Evolutionary conservation across 2,329 filamentous ascomycete genomes (phyloP), one percentile per base, ranked within the genome.

Genomic region (Penicillium sp.): DNA sequence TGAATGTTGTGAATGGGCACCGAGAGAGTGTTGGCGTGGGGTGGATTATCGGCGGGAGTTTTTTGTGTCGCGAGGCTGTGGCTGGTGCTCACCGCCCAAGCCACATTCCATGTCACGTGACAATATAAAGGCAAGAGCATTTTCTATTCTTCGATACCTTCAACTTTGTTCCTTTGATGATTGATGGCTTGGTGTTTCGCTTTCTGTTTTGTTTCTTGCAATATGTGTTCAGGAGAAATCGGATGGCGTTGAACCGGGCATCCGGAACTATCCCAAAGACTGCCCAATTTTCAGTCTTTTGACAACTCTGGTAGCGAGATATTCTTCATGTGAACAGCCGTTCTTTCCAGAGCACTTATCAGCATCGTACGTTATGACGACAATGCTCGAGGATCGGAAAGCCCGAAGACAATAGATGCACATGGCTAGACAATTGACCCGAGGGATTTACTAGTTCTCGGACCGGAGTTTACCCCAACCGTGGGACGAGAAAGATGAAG

Each of bases 61-160:
- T 58, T 59, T 58, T 59, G 56, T 59, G 56, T 59, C 55, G 56
- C 56, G 56, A 59, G 56, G 40, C 28, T 56, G 55, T 58, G 55
- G 55, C 55, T 54, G 47, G 55, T 57, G 54, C 38, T 13, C 48
- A 52, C 49, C 41, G 56, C 56, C 31, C 14, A 34, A 34, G 31
- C 31, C 31, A 34, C 31, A 34, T 4, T 8, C 14, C 47, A 50
- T 51, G 49, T 41, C 38, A 54, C 49, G 45, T 49, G 49, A 13
- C 1, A 6, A 6, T 16, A 7, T 7, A 3, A 16, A 14, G 29
- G 13, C 29, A 6, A 31, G 13, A 4, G n/a, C n/a, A 31, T 31
- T 20, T 20, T 18, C 14, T 34, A 34, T 20, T 11, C 31, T 16
- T 11, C 31, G 2, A 18, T 8, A 4, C 2, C 18, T 32, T 16